phyloP scores from a whole-genome alignment of 2,329 filamentous ascomycete genomes.

The Trichophyton schoenleinii region DNA sequence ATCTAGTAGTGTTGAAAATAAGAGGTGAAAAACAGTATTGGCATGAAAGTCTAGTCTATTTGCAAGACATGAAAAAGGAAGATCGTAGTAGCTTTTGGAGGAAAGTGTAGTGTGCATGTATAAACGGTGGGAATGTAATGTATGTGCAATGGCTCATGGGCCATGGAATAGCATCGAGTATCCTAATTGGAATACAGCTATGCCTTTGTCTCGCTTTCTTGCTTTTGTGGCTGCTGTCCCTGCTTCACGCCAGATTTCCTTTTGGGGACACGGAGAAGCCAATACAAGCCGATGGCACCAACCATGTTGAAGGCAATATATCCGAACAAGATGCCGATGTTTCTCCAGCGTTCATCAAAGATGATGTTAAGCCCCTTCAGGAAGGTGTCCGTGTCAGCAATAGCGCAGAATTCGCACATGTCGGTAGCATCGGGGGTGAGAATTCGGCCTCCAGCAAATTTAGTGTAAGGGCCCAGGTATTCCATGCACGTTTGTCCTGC shows the following conservation, averaged over 20 bases:
- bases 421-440: slow-evolving; percentile 35
- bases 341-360: slow-evolving; percentile 48
- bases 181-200: neutral
- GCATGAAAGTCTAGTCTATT: neutral
- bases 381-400: slow-evolving; percentile 37
- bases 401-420: slow-evolving; percentile 40
- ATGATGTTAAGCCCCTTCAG: slow-evolving; percentile 31
- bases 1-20: neutral
- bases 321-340: slow-evolving; percentile 58
- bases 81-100: neutral
- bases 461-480: slow-evolving; percentile 36
- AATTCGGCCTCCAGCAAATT: slow-evolving; percentile 23
- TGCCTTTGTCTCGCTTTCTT: slow-evolving; percentile 9
- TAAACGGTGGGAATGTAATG: neutral
- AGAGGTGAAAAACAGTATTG: neutral
- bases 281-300: slow-evolving; percentile 50
- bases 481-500: slow-evolving; percentile 48
- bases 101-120: neutral
- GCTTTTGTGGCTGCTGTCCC: neutral
- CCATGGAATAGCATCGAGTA: neutral
- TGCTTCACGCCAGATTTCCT: slow-evolving; percentile 3
- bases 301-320: slow-evolving; percentile 53
- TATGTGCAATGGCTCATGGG: neutral
- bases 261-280: slow-evolving; percentile 45
- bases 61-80: neutral